Conservation (phyloP, 306 rosid genomes). For the Quercus gilva region DNA sequence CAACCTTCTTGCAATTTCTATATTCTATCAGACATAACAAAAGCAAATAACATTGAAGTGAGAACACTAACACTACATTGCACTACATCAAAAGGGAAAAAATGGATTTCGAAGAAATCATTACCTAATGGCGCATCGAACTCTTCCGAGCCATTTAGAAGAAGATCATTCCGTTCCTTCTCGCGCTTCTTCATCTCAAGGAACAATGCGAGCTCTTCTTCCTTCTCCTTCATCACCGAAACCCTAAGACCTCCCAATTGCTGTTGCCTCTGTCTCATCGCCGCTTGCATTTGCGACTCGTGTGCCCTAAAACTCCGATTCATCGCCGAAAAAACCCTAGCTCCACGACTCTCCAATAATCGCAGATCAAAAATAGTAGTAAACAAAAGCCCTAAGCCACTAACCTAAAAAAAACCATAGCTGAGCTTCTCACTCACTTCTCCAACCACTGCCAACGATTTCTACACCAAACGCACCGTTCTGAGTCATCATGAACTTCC, state of each 20-base stretch:
- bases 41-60: neutral
- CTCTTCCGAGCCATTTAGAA: conserved; percentile 61
- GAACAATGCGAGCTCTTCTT: conserved; percentile 84
- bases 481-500: conserved; percentile 5
- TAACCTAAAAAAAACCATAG: conserved; percentile 16
- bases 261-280: conserved; percentile 65
- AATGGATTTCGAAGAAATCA: neutral
- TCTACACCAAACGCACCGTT: conserved; percentile 21
- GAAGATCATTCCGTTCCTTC: conserved; percentile 82
- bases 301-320: conserved; percentile 88
- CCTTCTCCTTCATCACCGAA: conserved; percentile 63
- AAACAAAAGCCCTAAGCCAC: conserved; percentile 15
- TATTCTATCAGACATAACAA: neutral
- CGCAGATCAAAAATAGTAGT: conserved; percentile 15
- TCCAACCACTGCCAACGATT: conserved; percentile 26
- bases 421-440: conserved; percentile 19
- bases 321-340: conserved; percentile 44
- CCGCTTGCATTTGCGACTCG: conserved; percentile 70
- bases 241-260: conserved; percentile 43
- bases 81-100: neutral
- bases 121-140: conserved; percentile 75
- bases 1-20: conserved; percentile 6
- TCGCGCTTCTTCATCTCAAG: conserved; percentile 90
- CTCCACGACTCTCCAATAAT: conserved; percentile 22
- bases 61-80: neutral